A percentile compares a stretch with the other conserved stretches of the same genome.
These are phyloP conservation scores for Collybiopsis confluens DNA, from an alignment of 768 basidiomycete genomes.

Conservation along the genomic window DNA sequence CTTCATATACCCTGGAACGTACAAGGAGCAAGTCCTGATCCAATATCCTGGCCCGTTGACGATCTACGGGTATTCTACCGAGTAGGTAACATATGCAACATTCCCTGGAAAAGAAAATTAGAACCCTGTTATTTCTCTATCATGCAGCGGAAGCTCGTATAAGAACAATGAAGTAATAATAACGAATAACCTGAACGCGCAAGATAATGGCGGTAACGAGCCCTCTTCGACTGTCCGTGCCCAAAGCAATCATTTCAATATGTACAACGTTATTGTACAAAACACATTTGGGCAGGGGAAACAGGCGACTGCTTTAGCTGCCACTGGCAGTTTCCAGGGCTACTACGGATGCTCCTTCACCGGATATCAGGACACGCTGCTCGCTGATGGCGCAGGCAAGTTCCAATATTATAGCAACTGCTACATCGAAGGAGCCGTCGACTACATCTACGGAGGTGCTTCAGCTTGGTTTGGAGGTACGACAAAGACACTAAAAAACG, in stretches of 20 bases:
- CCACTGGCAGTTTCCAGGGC: constrained; percentile 17
- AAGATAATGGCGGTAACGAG: constrained; percentile 24
- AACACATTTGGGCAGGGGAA: constrained; percentile 21
- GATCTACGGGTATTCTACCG: constrained; percentile 20
- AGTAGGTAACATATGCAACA: constrained; percentile 11
- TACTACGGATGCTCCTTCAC: constrained; percentile 21
- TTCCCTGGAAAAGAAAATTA: too few species aligned
- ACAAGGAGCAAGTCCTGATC: constrained; percentile 24
- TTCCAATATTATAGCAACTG: constrained; percentile 26
- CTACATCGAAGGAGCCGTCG: constrained; percentile 23
- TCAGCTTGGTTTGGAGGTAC: constrained; percentile 25
- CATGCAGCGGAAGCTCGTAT: constrained; percentile 16
- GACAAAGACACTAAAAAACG: too few species aligned
- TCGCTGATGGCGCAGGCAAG: constrained; percentile 17
- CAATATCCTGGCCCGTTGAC: constrained; percentile 14
- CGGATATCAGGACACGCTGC: constrained; percentile 22
- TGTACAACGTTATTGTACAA: constrained; percentile 22
- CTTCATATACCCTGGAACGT: constrained; percentile 24
- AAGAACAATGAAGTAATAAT: constrained; percentile 22
- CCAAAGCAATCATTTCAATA: constrained; percentile 13
- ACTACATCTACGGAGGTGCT: constrained; percentile 24
- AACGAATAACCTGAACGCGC: constrained; percentile 23
- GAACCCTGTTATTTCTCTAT: not conserved
- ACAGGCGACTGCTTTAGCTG: constrained; percentile 22
- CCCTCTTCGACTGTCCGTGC: constrained; percentile 24